Base-by-base conservation (phyloP, 2,329 filamentous ascomycete species). In the Aspergillus unguis region DNA sequence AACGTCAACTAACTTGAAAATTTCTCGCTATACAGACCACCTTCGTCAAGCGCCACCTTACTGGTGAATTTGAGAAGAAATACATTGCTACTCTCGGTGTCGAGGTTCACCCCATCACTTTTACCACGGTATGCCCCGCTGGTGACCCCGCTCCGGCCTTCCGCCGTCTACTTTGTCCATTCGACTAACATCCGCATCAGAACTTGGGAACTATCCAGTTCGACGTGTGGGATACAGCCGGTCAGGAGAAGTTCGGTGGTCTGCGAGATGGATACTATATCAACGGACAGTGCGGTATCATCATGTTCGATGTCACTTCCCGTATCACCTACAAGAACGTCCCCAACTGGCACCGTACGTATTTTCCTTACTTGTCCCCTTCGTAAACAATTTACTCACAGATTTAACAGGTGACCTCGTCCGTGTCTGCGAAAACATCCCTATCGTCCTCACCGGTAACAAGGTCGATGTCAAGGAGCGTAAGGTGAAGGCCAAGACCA, bases 281-380 rank as follows among this genome's bases (percentile, higher is more conserved):
- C 85, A 96, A 96, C 82, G 92, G 92, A 71, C 92, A 97, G 81
- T 97, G 92, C 78, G 92, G 94, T 81, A 96, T 99, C 83, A 97
- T 99, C 86, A 99, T 99, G 92, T 99, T 99, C 78, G 92, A 99
- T 78, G 92, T 99, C 64, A 97, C 94, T 61, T 96, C 92, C 66
- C 90, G 94, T 74, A 97, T 99, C 77, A 99, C 94, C 76, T 99
- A 99, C 88, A 99, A 99, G 88, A 99, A 99, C 83, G 94, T 99
- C 62, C 94, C 94, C 80, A 97, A 97, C 88, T 99, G 94, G 94
- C 94, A 99, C 80, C 94, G 94, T 96, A 86, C 75, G 90, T 85
- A 56, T 55, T n/a, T 41, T 4, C 10, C 10, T 27, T 17, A 17
- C 17, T 17, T 17, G 17, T 17, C 17, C 5, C 17, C 28, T 29